Conservation (phyloP, 441 rosid genomes). For the Syzygium malaccense region DNA sequence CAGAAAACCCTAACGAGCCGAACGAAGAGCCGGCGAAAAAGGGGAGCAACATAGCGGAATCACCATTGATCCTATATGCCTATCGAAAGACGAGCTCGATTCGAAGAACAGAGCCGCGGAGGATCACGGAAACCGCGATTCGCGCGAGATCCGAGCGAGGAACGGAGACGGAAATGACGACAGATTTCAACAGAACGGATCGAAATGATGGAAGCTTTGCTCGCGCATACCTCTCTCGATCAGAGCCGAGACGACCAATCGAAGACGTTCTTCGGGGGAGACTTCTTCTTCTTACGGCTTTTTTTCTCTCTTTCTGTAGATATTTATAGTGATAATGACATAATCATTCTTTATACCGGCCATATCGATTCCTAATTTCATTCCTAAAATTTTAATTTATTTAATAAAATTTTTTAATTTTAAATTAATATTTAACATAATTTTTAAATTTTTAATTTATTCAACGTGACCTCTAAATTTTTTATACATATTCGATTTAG, state of each 20-base stretch:
- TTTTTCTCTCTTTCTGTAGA: not conserved
- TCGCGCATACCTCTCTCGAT: not conserved
- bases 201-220: not conserved
- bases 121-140: not conserved
- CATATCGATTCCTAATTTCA: too few species aligned
- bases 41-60: not conserved
- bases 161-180: not conserved
- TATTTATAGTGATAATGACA: not conserved
- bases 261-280: not conserved
- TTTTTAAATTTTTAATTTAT: too few species aligned
- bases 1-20: not conserved
- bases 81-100: not conserved
- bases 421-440: too few species aligned
- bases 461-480: accelerated
- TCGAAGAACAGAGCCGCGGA: not conserved
- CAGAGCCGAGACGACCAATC: not conserved
- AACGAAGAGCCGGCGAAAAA: not conserved
- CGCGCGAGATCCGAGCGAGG: not conserved
- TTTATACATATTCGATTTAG: too few species aligned
- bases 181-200: not conserved
- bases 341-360: too few species aligned
- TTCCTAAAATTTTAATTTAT: too few species aligned
- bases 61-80: not conserved
- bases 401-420: too few species aligned
- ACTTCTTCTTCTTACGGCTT: not conserved